Percentiles rank a stretch among this genome's conserved stretches.
Conservation (phyloP, 148 eudicot species). For the Rhododendron kiyosumense region DNA sequence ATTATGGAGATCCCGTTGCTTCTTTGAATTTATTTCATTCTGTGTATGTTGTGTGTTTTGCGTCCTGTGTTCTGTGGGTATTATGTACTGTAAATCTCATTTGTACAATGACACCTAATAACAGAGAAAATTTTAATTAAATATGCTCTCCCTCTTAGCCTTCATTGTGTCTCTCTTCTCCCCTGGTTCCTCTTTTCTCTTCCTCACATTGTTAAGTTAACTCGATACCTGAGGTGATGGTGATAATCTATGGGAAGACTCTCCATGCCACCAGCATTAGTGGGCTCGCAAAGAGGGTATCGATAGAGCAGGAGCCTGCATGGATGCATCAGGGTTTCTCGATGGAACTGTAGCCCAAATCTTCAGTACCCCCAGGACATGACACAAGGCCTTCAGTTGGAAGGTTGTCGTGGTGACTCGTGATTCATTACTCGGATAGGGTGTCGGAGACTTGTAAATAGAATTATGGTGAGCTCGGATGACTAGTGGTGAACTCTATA, state of each 20-base stretch:
- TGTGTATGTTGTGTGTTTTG: background rate
- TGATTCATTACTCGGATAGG: background rate
- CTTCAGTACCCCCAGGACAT: background rate
- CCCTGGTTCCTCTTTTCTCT: background rate
- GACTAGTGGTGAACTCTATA: background rate
- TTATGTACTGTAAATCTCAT: background rate
- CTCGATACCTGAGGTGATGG: background rate
- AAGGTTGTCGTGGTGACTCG: background rate
- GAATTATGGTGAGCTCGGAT: background rate
- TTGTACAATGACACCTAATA: background rate
- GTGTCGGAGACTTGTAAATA: background rate
- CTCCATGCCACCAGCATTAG: background rate
- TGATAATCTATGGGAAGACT: background rate
- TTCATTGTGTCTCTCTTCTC: background rate
- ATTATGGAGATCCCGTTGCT: background rate
- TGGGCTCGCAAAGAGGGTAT: background rate
- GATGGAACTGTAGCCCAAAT: background rate
- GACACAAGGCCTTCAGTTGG: background rate
- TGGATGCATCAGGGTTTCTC: background rate
- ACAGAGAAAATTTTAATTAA: background rate
- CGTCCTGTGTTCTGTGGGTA: background rate
- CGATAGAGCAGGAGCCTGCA: background rate
- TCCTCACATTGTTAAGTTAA: background rate
- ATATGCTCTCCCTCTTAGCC: background rate
- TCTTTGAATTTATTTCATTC: background rate